phyloP scores from a whole-genome alignment of 2,329 filamentous ascomycete species.

The Stemphylium vesicarium region DNA sequence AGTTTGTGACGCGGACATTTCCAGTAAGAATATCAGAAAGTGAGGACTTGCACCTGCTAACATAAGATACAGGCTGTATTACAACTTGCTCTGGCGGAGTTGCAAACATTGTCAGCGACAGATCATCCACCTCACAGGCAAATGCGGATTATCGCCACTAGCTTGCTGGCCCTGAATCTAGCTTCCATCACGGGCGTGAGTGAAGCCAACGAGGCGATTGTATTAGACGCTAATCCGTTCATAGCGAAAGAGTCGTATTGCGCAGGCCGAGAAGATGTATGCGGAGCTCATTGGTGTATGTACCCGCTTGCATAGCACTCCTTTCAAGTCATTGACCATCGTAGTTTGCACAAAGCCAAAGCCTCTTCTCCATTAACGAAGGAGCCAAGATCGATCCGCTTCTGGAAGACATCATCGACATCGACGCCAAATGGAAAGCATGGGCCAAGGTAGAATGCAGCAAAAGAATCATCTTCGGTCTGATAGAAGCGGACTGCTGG shows the following conservation, averaged over 20 bases:
- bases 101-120: constrained; percentile 52
- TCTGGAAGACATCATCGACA: constrained; percentile 53
- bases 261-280: constrained; percentile 59
- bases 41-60: neutral
- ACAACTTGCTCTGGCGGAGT: constrained; percentile 52
- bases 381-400: constrained; percentile 44
- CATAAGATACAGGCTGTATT: constrained; percentile 33
- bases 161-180: constrained; percentile 56
- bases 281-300: constrained; percentile 56
- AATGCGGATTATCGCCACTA: constrained; percentile 56
- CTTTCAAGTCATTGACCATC: constrained; percentile 14
- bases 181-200: constrained; percentile 58
- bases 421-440: constrained; percentile 58
- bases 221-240: constrained; percentile 11
- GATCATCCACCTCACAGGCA: constrained; percentile 51
- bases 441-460: constrained; percentile 61
- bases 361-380: constrained; percentile 58
- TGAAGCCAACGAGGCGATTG: neutral
- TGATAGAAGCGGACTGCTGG: constrained; percentile 57
- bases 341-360: constrained; percentile 57
- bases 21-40: constrained; percentile 31
- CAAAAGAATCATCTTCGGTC: constrained; percentile 57
- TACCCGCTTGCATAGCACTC: neutral
- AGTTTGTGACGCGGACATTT: constrained; percentile 58
- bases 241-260: constrained; percentile 50